Conservation (phyloP, 176 grass and related monocot genomes). For the Melocanna baccifera region DNA sequence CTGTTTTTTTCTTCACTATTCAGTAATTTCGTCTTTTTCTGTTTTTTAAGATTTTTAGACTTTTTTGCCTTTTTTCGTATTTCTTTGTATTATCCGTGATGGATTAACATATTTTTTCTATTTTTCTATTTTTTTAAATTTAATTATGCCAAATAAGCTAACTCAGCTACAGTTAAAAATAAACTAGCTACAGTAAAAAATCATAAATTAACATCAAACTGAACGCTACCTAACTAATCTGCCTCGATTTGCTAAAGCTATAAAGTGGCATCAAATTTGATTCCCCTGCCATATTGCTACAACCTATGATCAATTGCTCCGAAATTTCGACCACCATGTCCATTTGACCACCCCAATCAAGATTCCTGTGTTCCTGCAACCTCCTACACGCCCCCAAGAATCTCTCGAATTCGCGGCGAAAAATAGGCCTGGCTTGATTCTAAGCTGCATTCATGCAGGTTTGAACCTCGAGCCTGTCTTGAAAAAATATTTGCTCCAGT, state of each 20-base stretch:
- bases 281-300: slow-evolving; percentile 35
- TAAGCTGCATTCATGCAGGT: not conserved
- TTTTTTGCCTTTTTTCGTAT: no score
- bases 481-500: slow-evolving; percentile 28
- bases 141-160: no score
- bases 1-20: no score
- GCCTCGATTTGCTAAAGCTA: not conserved
- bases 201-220: no score
- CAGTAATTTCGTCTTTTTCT: no score
- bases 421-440: slow-evolving; percentile 22
- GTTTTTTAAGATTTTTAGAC: no score
- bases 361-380: slow-evolving; percentile 58
- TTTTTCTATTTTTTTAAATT: no score
- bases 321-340: slow-evolving; percentile 33
- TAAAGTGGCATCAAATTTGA: slow-evolving; percentile 29
- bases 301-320: slow-evolving; percentile 16
- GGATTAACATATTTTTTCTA: no score
- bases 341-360: slow-evolving; percentile 42
- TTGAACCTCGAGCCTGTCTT: not conserved
- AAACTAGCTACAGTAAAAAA: no score
- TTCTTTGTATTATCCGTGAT: no score
- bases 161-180: no score
- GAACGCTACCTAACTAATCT: slow-evolving; percentile 20
- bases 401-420: slow-evolving; percentile 38
- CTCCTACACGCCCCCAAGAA: slow-evolving; percentile 35